These are phyloP conservation scores for Dryas alaskensis DNA, from an alignment of 306 rosid species.

Conservation along the genomic window DNA sequence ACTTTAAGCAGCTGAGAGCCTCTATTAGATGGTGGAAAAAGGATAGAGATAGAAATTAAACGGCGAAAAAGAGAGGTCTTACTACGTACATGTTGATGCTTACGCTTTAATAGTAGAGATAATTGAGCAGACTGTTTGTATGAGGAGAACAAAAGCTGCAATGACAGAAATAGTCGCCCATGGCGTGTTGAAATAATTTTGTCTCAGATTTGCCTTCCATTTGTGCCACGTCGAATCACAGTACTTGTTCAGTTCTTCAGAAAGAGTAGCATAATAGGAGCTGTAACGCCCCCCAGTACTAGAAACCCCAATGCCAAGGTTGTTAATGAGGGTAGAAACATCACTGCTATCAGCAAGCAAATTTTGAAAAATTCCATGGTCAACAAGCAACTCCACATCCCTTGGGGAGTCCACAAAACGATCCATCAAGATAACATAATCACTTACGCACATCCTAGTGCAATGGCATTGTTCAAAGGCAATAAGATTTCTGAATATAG, in stretches of 20 bases:
- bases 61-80: too few relatives aligned
- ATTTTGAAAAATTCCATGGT: slow-evolving; percentile 25
- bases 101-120: too few relatives aligned
- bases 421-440: slow-evolving; percentile 12
- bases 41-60: too few relatives aligned
- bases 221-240: not conserved
- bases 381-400: slow-evolving; percentile 20
- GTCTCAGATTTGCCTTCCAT: slow-evolving; percentile 23
- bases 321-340: slow-evolving; percentile 16
- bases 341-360: not conserved
- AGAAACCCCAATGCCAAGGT: not conserved
- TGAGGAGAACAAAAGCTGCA: not conserved
- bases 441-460: not conserved
- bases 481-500: slow-evolving; percentile 23
- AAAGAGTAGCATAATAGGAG: slow-evolving; percentile 1
- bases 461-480: slow-evolving; percentile 38
- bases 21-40: too few relatives aligned
- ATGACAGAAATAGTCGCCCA: slow-evolving; percentile 1
- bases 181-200: slow-evolving; percentile 18
- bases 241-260: slow-evolving; percentile 7
- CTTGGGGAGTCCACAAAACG: not conserved
- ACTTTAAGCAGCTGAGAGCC: too few relatives aligned
- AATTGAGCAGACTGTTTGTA: slow-evolving; percentile 13
- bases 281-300: not conserved
- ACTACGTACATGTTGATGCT: too few relatives aligned